These are phyloP conservation scores for Moelleriella libera DNA, from an alignment of 2,329 filamentous ascomycete genomes.

Conservation along the genomic window DNA sequence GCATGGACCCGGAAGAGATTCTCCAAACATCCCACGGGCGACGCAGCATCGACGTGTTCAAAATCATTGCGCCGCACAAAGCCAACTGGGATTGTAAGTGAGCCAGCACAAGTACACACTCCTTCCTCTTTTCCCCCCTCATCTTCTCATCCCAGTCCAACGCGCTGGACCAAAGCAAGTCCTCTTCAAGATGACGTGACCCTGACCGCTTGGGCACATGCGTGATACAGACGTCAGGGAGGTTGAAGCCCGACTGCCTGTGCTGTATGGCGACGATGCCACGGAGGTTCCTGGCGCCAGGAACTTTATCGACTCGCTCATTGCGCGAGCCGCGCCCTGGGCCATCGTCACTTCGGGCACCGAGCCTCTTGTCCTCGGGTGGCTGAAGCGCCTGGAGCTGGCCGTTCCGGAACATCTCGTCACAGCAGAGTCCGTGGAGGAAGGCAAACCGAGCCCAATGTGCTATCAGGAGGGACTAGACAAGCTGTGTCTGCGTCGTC, in stretches of 20 bases:
- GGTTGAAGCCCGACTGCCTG: constrained; percentile 66
- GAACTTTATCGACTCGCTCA: constrained; percentile 52
- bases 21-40: constrained; percentile 84
- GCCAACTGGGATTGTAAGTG: constrained; percentile 86
- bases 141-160: no score
- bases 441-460: constrained; percentile 64
- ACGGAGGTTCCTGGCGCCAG: constrained; percentile 77
- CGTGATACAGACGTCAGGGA: constrained; percentile 52
- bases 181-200: neutral
- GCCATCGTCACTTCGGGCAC: constrained; percentile 75
- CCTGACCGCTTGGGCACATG: neutral
- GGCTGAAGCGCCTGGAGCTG: constrained; percentile 54
- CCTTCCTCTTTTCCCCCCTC: neutral
- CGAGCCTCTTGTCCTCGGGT: constrained; percentile 51
- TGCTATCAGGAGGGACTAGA: constrained; percentile 59
- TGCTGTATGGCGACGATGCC: constrained; percentile 62
- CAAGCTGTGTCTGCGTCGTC: constrained; percentile 38
- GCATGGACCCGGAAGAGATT: constrained; percentile 71
- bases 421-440: constrained; percentile 59
- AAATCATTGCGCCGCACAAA: constrained; percentile 65
- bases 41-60: constrained; percentile 74
- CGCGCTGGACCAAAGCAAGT: no score
- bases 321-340: constrained; percentile 54
- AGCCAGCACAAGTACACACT: neutral
- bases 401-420: constrained; percentile 53